Evolutionary conservation across 2,329 filamentous ascomycete species (phyloP).

Genomic region (Stachybotrys chlorohalonatus): DNA sequence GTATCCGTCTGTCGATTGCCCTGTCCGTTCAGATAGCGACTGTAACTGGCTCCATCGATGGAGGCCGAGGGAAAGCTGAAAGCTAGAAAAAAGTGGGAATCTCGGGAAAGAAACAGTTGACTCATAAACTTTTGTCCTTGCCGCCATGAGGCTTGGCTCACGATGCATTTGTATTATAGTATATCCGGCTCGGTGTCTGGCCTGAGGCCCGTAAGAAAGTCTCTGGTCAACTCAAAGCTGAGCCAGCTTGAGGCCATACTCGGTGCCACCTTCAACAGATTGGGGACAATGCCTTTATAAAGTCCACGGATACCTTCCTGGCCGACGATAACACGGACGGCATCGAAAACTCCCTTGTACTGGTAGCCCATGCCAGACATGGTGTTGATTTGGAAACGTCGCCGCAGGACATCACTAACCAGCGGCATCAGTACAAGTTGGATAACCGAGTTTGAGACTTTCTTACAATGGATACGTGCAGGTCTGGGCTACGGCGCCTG

Average conservation of each 20-base stretch:
- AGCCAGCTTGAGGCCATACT: slow-evolving; percentile 99
- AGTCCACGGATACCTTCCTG: slow-evolving; percentile 79
- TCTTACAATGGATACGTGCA: slow-evolving; percentile 96
- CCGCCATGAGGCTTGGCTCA: background rate
- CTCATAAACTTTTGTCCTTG: no score
- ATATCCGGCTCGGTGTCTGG: slow-evolving; percentile 24
- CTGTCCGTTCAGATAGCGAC: background rate
- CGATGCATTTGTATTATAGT: slow-evolving; percentile 6
- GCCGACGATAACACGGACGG: slow-evolving; percentile 68
- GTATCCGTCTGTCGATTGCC: no score
- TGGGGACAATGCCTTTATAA: slow-evolving; percentile 94
- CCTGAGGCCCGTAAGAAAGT: slow-evolving; percentile 64
- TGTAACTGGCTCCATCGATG: background rate
- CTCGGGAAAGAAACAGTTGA: background rate
- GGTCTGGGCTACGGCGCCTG: slow-evolving; percentile 93
- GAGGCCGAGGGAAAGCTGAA: background rate
- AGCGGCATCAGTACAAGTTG: slow-evolving; percentile 10
- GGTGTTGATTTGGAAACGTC: slow-evolving; percentile 96
- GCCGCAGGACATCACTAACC: slow-evolving; percentile 74
- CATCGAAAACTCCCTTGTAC: slow-evolving; percentile 81
- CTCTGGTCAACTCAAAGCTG: slow-evolving; percentile 88
- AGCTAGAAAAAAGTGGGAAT: background rate
- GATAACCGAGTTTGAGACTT: background rate
- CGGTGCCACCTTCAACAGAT: slow-evolving; percentile 91
- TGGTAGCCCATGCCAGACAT: slow-evolving; percentile 98